phyloP scores from a whole-genome alignment of 2,329 filamentous ascomycete species.

The Colletotrichum sp. region DNA sequence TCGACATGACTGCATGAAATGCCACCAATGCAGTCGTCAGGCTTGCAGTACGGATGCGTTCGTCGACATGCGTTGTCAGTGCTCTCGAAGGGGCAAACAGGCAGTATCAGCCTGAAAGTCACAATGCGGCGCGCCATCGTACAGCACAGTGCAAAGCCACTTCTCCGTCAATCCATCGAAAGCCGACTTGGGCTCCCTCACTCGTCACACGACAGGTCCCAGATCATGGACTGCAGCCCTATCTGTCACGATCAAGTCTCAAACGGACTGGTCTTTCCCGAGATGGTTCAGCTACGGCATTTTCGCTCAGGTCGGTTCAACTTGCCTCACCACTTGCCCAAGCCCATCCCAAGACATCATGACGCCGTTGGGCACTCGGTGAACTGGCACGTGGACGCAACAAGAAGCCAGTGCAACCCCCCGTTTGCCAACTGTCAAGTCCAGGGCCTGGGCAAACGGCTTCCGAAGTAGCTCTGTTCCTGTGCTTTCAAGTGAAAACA shows the following conservation, averaged over 20 bases:
- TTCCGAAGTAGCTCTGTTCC: not conserved
- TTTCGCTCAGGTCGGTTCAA: not conserved
- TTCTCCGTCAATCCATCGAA: not conserved
- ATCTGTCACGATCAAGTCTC: not conserved
- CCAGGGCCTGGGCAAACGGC: not conserved
- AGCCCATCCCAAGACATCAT: not conserved
- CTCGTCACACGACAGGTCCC: not conserved
- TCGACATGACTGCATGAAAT: not conserved
- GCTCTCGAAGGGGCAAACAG: not conserved
- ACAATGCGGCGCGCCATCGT: not conserved
- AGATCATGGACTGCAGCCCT: constrained; percentile 16
- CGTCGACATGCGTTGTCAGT: not conserved
- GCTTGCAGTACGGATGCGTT: not conserved
- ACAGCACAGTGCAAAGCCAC: not conserved
- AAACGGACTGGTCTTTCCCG: not conserved
- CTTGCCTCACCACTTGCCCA: not conserved
- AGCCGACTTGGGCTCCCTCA: not conserved
- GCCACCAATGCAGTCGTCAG: not conserved
- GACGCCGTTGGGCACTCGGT: not conserved
- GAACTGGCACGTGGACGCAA: not conserved
- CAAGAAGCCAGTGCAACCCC: constrained; percentile 5
- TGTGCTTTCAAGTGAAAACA: not conserved
- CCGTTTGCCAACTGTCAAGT: not conserved
- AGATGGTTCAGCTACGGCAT: not conserved
- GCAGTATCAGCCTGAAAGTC: not conserved